A percentile compares a stretch with the other conserved stretches of the same genome.
Evolutionary conservation across 2,329 filamentous ascomycete species (phyloP).

Genomic region (Talaromyces sp.): DNA sequence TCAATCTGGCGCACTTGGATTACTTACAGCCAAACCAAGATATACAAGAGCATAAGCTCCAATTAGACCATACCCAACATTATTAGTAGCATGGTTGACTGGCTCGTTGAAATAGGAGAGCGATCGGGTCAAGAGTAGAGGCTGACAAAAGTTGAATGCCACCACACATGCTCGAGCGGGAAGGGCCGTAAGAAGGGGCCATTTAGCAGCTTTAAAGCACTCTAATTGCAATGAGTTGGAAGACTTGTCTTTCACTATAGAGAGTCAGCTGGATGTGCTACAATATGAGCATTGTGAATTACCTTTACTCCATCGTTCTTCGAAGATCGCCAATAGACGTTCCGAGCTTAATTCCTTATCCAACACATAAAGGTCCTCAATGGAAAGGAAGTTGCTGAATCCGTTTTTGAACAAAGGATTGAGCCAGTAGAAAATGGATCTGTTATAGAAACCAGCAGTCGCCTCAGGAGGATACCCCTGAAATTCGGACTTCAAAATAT

Average conservation of each 20-base stretch:
- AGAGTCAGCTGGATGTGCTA: conserved; percentile 14
- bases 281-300: background rate
- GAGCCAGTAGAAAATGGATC: conserved; percentile 57
- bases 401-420: conserved; percentile 55
- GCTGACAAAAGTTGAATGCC: conserved; percentile 42
- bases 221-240: conserved; percentile 34
- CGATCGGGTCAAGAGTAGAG: conserved; percentile 41
- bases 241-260: conserved; percentile 28
- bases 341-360: conserved; percentile 51
- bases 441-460: conserved; percentile 55
- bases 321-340: conserved; percentile 42
- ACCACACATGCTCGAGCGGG: conserved; percentile 38
- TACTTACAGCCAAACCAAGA: conserved; percentile 43
- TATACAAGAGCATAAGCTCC: conserved; percentile 50
- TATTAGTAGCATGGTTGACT: conserved; percentile 30
- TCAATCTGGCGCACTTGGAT: background rate
- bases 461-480: conserved; percentile 52
- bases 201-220: conserved; percentile 36
- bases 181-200: conserved; percentile 36
- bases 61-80: conserved; percentile 47
- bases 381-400: conserved; percentile 46
- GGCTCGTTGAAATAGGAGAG: conserved; percentile 36
- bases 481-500: conserved; percentile 44
- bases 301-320: conserved; percentile 46
- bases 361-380: conserved; percentile 50